phyloP scores from a whole-genome alignment of 495 filamentous ascomycete genomes.

The Geopyxis carbonaria region DNA sequence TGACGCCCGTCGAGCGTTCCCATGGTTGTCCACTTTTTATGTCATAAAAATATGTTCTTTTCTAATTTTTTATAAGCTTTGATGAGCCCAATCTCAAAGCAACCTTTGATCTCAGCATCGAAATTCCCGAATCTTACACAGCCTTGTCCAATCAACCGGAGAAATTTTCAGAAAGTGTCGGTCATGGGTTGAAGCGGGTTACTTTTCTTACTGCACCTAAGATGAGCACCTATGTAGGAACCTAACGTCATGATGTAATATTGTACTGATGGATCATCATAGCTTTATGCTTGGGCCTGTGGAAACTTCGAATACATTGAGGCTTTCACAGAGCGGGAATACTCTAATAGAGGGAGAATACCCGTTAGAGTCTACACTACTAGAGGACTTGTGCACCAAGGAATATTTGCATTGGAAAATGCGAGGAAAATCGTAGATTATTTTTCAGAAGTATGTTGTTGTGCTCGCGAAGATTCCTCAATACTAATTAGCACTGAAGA shows the following conservation, averaged over 20 bases:
- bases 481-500: slow-evolving; percentile 23
- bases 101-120: slow-evolving; percentile 80
- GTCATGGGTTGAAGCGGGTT: slow-evolving; percentile 52
- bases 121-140: slow-evolving; percentile 69
- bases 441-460: slow-evolving; percentile 53
- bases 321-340: slow-evolving; percentile 67
- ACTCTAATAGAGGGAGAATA: slow-evolving; percentile 61
- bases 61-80: slow-evolving; percentile 33
- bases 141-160: slow-evolving; percentile 91
- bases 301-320: slow-evolving; percentile 96
- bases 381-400: slow-evolving; percentile 73
- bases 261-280: slow-evolving; percentile 6
- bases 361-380: slow-evolving; percentile 96
- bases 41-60: neutral
- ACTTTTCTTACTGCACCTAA: slow-evolving; percentile 71
- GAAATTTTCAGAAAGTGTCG: slow-evolving; percentile 36
- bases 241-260: neutral
- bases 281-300: slow-evolving; percentile 85
- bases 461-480: neutral
- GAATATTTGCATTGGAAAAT: slow-evolving; percentile 66
- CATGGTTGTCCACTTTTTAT: slow-evolving; percentile 34
- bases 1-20: slow-evolving; percentile 84
- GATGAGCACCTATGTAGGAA: slow-evolving; percentile 80
- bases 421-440: slow-evolving; percentile 81
- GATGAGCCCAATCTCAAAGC: slow-evolving; percentile 96